These are phyloP conservation scores for Carex parvula DNA, from an alignment of 176 grass and related monocot species.

Conservation along the genomic window DNA sequence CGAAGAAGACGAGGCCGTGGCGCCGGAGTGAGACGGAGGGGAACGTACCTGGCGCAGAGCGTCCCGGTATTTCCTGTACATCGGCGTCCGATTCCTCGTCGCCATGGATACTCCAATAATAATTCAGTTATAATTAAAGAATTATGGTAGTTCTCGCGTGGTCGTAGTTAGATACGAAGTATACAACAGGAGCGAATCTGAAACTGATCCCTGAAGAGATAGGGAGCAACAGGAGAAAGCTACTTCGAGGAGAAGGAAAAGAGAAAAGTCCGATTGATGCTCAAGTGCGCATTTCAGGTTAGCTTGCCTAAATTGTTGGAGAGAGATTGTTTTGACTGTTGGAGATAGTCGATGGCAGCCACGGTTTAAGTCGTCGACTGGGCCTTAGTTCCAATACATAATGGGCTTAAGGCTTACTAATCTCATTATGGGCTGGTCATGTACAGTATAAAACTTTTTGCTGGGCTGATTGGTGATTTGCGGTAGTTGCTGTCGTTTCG, in stretches of 20 bases:
- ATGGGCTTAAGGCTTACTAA: neutral
- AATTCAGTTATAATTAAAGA: constrained; percentile 1
- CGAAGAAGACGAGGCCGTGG: constrained; percentile 35
- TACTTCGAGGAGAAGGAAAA: constrained; percentile 11
- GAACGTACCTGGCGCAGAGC: constrained; percentile 77
- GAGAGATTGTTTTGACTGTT: neutral
- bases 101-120: constrained; percentile 48
- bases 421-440: neutral
- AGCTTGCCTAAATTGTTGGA: neutral
- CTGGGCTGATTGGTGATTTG: neutral
- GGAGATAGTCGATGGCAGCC: neutral
- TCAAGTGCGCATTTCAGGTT: neutral
- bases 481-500: neutral
- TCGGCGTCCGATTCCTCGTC: constrained; percentile 75
- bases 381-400: neutral
- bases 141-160: constrained; percentile 34
- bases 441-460: neutral
- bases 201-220: constrained; percentile 11
- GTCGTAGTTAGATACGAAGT: neutral
- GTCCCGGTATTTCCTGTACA: constrained; percentile 91
- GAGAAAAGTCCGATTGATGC: neutral
- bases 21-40: constrained; percentile 33
- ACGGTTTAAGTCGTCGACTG: neutral
- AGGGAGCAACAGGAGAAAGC: neutral
- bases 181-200: constrained; percentile 22